Conservation (phyloP, 2,329 filamentous ascomycete species). For the Fusarium cicatricum region DNA sequence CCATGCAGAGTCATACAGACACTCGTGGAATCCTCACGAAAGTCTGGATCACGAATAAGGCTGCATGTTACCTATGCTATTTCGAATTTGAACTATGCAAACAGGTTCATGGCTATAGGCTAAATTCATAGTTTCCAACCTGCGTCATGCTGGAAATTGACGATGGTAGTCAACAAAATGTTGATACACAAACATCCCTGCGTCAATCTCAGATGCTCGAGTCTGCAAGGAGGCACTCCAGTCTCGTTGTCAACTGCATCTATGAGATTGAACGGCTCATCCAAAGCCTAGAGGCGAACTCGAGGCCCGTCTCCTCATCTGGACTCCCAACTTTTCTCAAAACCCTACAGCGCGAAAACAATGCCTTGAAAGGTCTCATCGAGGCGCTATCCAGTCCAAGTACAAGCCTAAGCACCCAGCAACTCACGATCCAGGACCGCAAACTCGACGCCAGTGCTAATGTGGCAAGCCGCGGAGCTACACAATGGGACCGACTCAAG, state of each 20-base stretch:
- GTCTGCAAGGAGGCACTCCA: slow-evolving; percentile 18
- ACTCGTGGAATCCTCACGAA: background rate
- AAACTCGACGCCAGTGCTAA: slow-evolving; percentile 40
- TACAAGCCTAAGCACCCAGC: slow-evolving; percentile 4
- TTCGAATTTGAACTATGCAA: background rate
- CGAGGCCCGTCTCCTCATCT: slow-evolving; percentile 21
- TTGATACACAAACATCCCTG: slow-evolving; percentile 4
- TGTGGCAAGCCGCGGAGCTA: slow-evolving; percentile 29
- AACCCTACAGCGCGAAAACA: slow-evolving; percentile 20
- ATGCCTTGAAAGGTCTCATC: slow-evolving; percentile 10
- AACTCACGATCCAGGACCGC: slow-evolving; percentile 15
- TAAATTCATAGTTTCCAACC: no score
- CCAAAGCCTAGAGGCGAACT: slow-evolving; percentile 17
- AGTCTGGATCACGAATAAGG: background rate
- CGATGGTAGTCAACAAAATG: slow-evolving; percentile 3
- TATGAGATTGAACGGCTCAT: slow-evolving; percentile 15
- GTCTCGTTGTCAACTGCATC: slow-evolving; percentile 4
- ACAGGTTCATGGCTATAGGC: background rate
- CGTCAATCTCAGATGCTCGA: slow-evolving; percentile 27
- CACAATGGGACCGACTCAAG: slow-evolving; percentile 47
- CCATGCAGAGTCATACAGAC: no score
- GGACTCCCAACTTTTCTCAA: slow-evolving; percentile 25
- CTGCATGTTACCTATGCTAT: background rate
- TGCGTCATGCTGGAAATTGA: slow-evolving; percentile 6
- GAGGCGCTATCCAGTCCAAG: slow-evolving; percentile 17